Conservation (phyloP, 1,284 basidiomycete genomes). For the Microbotryum violaceum region DNA sequence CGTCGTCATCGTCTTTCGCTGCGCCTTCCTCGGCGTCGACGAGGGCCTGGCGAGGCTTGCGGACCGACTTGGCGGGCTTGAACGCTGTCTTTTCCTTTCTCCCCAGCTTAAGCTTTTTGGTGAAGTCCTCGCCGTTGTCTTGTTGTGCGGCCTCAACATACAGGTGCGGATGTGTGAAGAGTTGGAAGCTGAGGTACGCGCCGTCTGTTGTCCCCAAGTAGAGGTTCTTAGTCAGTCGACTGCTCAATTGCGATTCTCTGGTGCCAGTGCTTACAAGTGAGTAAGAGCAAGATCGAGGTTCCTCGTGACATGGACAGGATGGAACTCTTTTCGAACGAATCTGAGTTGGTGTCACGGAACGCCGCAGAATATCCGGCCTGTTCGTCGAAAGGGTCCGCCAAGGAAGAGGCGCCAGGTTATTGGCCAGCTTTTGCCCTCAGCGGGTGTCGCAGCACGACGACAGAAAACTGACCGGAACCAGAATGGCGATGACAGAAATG, state of each 20-base stretch:
- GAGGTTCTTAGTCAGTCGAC: neutral
- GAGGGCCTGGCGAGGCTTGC: constrained; percentile 15
- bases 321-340: constrained; percentile 44
- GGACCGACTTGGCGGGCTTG: constrained; percentile 24
- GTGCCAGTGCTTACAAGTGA: constrained; percentile 41
- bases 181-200: constrained; percentile 65
- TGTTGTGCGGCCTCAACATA: constrained; percentile 51
- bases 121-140: constrained; percentile 9
- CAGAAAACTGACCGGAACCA: neutral
- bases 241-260: too few species aligned
- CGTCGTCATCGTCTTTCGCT: constrained; percentile 46
- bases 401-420: constrained; percentile 33
- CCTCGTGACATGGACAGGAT: constrained; percentile 70
- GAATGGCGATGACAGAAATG: constrained; percentile 44
- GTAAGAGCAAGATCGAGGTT: constrained; percentile 69
- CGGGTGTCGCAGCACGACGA: constrained; percentile 36
- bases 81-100: constrained; percentile 17
- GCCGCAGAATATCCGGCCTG: constrained; percentile 46
- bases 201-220: constrained; percentile 51
- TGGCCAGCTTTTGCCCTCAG: too few species aligned
- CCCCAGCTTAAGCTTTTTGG: constrained; percentile 22
- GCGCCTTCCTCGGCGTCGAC: constrained; percentile 30
- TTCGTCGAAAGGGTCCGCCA: constrained; percentile 1
- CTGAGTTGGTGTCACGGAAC: constrained; percentile 38
- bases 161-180: constrained; percentile 69